These are phyloP conservation scores for Mucor indicus DNA, from an alignment of 371 early-diverging fungal species.

Conservation along the genomic window DNA sequence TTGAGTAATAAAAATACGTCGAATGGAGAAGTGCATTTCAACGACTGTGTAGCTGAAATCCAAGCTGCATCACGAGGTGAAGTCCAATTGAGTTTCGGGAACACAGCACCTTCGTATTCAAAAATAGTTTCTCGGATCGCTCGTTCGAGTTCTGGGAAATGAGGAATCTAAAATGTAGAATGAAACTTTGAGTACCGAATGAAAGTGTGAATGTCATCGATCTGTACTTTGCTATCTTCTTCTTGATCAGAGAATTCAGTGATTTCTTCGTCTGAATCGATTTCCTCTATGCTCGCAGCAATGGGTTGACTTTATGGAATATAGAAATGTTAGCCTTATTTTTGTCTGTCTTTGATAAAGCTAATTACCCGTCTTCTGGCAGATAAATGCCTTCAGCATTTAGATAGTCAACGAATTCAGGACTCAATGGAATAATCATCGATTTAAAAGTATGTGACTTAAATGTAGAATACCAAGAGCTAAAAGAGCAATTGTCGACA, in stretches of 20 bases:
- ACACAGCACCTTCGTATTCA: slow-evolving; percentile 77
- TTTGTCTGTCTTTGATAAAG: background rate
- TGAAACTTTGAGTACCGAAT: no score
- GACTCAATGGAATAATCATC: slow-evolving; percentile 63
- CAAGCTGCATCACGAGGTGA: slow-evolving; percentile 93
- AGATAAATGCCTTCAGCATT: slow-evolving; percentile 82
- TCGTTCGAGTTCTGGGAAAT: slow-evolving; percentile 59
- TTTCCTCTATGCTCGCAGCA: slow-evolving; percentile 42
- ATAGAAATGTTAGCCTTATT: background rate
- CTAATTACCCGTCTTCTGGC: slow-evolving; percentile 61
- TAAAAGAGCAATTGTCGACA: slow-evolving; percentile 67
- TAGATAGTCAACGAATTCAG: slow-evolving; percentile 80
- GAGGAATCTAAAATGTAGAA: slow-evolving; percentile 26
- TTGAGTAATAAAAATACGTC: slow-evolving; percentile 90
- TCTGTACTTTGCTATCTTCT: slow-evolving; percentile 8
- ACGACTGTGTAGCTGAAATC: slow-evolving; percentile 77
- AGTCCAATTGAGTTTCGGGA: slow-evolving; percentile 94
- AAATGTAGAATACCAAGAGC: slow-evolving; percentile 76
- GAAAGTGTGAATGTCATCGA: no score
- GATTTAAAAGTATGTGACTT: slow-evolving; percentile 65
- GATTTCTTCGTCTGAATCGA: slow-evolving; percentile 45
- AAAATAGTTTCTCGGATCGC: slow-evolving; percentile 67
- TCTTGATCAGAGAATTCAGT: slow-evolving; percentile 31
- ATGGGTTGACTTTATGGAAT: slow-evolving; percentile 28
- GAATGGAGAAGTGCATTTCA: slow-evolving; percentile 71